Evolutionary conservation across 108 stramenopile genomes (phyloP).

Genomic region (Cyclotella kingstonii): DNA sequence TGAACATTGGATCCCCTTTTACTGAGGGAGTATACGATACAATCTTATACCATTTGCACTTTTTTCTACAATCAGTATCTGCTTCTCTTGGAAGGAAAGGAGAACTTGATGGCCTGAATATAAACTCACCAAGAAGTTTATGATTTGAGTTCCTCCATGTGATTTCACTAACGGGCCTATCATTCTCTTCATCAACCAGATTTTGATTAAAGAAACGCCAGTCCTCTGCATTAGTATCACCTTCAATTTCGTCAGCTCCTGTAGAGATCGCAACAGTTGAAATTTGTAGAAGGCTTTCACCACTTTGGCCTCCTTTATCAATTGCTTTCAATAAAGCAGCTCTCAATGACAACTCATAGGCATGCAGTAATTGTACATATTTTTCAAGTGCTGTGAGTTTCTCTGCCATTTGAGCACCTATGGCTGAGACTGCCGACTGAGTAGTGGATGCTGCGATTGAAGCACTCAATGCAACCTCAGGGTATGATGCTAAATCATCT

Average conservation of each 20-base stretch:
- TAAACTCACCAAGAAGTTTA: slow-evolving; percentile 39
- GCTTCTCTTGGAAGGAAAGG: background rate
- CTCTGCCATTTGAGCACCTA: slow-evolving; percentile 14
- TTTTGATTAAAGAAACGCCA: slow-evolving; percentile 43
- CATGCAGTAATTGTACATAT: slow-evolving; percentile 63
- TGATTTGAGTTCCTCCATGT: slow-evolving; percentile 54
- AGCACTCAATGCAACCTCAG: background rate
- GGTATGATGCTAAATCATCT: background rate
- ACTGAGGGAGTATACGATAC: slow-evolving; percentile 55
- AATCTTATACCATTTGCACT: slow-evolving; percentile 69
- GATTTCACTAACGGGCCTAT: slow-evolving; percentile 32
- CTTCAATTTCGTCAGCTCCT: slow-evolving; percentile 71
- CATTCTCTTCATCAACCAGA: slow-evolving; percentile 6
- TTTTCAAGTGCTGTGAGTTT: slow-evolving; percentile 41
- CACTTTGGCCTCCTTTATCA: slow-evolving; percentile 37
- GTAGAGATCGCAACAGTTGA: slow-evolving; percentile 61
- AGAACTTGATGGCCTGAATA: slow-evolving; percentile 57
- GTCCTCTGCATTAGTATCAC: slow-evolving; percentile 63
- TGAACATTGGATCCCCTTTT: slow-evolving; percentile 38
- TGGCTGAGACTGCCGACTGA: background rate
- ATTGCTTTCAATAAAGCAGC: slow-evolving; percentile 45
- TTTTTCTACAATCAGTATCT: slow-evolving; percentile 2
- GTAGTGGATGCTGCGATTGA: background rate
- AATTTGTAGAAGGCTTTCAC: slow-evolving; percentile 35
- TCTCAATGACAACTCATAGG: slow-evolving; percentile 63